Evolutionary conservation across 2,329 filamentous ascomycete species (phyloP), one percentile per base, ranked within the genome.

Genomic region (Trichoderma sp.): DNA sequence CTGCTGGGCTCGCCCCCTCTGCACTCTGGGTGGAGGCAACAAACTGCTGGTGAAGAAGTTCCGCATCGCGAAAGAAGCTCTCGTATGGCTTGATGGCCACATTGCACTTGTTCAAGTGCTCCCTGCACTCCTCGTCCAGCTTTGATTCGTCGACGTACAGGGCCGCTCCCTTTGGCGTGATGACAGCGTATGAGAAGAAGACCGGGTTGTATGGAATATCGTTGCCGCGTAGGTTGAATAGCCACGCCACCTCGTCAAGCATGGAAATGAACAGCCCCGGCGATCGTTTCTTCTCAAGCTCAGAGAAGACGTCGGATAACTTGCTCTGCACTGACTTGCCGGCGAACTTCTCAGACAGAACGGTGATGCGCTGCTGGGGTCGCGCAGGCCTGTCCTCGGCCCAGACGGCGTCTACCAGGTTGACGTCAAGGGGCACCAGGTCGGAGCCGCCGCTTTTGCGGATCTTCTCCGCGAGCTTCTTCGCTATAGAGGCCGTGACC

Each of bases 131-230:
- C 3, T 84, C 79, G 41, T 83, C 87, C 30, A 98, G 78, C 76
- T 97, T 97, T 15, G 85, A 84, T 14, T 88, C 85, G 73, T 98
- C 90, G 66, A 98, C 82, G 73, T 97, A 99, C 5, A 99, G 83
- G 1, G 88, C 93, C 26, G 90, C 91, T 1, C 86, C 82, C 12
- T 83, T 88, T 1, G 88, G 87, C 2, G 95, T 98, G 68, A 99
- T 81, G 48, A 95, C 85, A 51, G 94, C 94, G 73, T 98, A 99
- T 17, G 94, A 95, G 79, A 98, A 98, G 82, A 99, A 98, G 57
- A 99, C 95, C 0, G 95, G 95, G 74, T 99, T 99, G 80, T 95
- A 99, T 0, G 93, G 92, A 69, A 99, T 98, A 75, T 98, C 95
- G 76, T 85, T 95, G 71, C 95, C 95, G 71, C 95, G 88, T 56